phyloP scores from a whole-genome alignment of 108 stramenopile genomes.

The Cyclotella baltica region DNA sequence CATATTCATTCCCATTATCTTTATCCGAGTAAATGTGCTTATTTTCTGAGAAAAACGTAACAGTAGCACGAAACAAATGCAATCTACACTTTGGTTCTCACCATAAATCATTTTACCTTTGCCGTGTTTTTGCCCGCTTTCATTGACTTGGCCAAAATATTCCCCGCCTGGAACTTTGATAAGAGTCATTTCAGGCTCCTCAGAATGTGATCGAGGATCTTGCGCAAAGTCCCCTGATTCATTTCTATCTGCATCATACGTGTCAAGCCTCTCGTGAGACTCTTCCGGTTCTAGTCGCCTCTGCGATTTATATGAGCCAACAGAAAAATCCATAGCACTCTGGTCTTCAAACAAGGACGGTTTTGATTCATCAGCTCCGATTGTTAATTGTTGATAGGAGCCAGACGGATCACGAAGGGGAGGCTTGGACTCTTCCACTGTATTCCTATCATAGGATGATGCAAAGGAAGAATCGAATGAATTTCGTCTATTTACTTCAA shows the following conservation, averaged over 20 bases:
- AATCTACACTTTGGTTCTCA: not conserved
- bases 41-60: not conserved
- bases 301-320: slow-evolving; percentile 18
- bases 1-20: slow-evolving; percentile 38
- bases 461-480: not conserved
- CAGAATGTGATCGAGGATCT: not conserved
- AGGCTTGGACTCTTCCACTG: no score
- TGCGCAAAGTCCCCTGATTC: slow-evolving; percentile 5
- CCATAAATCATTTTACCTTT: slow-evolving; percentile 34
- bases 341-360: not conserved
- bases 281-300: slow-evolving; percentile 34
- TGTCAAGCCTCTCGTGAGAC: not conserved
- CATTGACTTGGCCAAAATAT: slow-evolving; percentile 36
- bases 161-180: slow-evolving; percentile 45
- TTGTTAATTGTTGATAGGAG: no score
- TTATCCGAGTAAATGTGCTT: not conserved
- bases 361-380: slow-evolving; percentile 4
- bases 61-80: no score
- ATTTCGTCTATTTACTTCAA: not conserved
- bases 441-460: no score
- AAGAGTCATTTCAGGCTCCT: not conserved
- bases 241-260: not conserved
- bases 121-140: slow-evolving; percentile 30
- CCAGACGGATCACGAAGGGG: no score
- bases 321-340: slow-evolving; percentile 23